Evolutionary conservation across 225 moss, liverwort and hornwort species (phyloP), one percentile per base, ranked within the genome.

Genomic region (Climacium dendroides): DNA sequence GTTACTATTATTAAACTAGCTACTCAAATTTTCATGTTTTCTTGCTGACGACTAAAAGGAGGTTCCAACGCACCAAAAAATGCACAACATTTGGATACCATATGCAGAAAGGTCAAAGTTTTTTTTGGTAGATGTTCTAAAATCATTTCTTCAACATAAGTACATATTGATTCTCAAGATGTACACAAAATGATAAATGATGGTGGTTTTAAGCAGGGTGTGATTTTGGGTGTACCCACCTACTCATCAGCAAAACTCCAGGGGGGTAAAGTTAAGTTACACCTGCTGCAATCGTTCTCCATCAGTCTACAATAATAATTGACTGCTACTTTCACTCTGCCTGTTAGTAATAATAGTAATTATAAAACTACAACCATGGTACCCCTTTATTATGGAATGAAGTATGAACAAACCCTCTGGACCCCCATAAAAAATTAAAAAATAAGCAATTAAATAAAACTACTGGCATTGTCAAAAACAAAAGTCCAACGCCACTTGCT

Each of bases 61-160:
- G 9, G 35, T 35, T 64, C 19, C 8, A 9, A 64, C 3, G 0
- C 5, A 34, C 9, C 10, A 18, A 34, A 64, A 26, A 34, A 19
- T 2, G 0, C 3, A 4, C 1, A 4, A 69, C 7, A 14, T 37
- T 69, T 69, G 69, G 5, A 24, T 25, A 4, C 0, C 0, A 0
- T 8, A 8, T 25, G 14, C 70, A 70, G 25, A 70, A 14, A 1
- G 5, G 4, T 41, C 9, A 8, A 41, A 41, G 25, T 43, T 15
- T 26, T 8, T 13, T 43, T 15, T 4, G 5, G 2, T 15, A 26
- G 7, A 43, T 28, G 16, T 71, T 28, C 10, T 45, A 16, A 28
- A 28, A 13, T 3, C 1, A 2, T 17, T 45, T 72, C 45, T 72
- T 72, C 10, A 6, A 28, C 6, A 72, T 17, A 45, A 0, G 2